phyloP scores from a whole-genome alignment of 1,139 yeast genomes.

The Protomyces gravidus region DNA sequence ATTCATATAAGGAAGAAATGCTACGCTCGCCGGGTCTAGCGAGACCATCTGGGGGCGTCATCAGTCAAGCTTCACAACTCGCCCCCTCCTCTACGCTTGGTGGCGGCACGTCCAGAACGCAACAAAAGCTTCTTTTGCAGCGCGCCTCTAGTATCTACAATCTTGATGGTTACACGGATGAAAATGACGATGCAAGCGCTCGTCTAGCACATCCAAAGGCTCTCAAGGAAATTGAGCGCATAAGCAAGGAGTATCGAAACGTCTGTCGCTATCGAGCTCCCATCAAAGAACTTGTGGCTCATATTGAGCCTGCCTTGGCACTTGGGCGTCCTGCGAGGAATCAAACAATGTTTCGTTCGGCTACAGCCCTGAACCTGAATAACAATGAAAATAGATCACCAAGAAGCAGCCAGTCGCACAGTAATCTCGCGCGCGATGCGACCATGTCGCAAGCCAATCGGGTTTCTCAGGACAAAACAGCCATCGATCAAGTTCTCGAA shows the following conservation, averaged over 20 bases:
- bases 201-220: slow-evolving; percentile 8
- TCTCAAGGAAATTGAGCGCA: slow-evolving; percentile 28
- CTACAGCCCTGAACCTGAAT: not conserved
- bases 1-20: not conserved
- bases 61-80: not conserved
- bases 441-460: too few relatives aligned
- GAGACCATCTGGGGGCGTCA: not conserved
- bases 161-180: not conserved
- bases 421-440: not conserved
- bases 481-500: not conserved
- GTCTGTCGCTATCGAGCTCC: slow-evolving; percentile 22
- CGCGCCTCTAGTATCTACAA: slow-evolving; percentile 18
- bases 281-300: slow-evolving; percentile 3
- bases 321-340: not conserved
- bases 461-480: too few relatives aligned
- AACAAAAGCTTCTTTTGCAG: slow-evolving; percentile 23
- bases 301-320: not conserved
- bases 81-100: slow-evolving; percentile 22
- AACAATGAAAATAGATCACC: not conserved
- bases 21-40: not conserved
- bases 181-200: not conserved
- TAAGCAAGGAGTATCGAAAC: slow-evolving; percentile 11
- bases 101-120: slow-evolving; percentile 19
- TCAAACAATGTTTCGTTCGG: not conserved
- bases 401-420: not conserved